Evolutionary conservation across 371 early-diverging fungal genomes (phyloP), one percentile per base, ranked within the genome.

Genomic region (Fennellomyces sp.): DNA sequence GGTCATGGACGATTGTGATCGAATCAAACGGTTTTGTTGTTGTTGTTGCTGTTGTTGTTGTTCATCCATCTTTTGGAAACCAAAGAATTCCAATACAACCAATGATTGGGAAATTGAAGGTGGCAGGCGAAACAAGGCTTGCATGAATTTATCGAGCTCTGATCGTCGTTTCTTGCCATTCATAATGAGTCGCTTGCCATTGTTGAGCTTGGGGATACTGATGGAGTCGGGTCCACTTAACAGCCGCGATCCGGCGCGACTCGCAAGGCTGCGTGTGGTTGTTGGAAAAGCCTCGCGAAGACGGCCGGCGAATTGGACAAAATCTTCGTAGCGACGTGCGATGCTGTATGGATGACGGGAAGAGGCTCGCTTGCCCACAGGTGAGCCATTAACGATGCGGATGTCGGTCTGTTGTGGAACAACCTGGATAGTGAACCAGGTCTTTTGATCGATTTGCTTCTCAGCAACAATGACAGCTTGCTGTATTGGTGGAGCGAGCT

Each of bases 81-180:
- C 72, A 64, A 71, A 71, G 51, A 71, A 71, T 57, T 66, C 72
- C 42, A 66, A 42, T n/a, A 71, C 68, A 29, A 64, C 52, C 45
- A 67, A 30, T 5, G 72, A 64, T 49, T 67, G 65, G 8, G 62
- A 49, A 23, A 67, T 62, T 6, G 62, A 45, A 2, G 58, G 50
- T 6, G 67, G 67, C 12, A 71, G 56, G 6, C 38, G 51, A 36
- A 71, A 67, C 3, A 71, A 42, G 35, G 60, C 35, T 7, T 61
- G 58, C 26, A 71, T 35, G 38, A 71, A 71, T 39, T 47, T 56
- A 27, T 71, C 62, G 41, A 71, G 57, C 17, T 71, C 72, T 19
- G 53, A 56, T 10, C 60, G 62, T n/a, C 65, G 67, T 41, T 58
- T 60, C 39, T 65, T 70, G 57, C 61, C 65, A 19, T 56, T 57